Evolutionary conservation across 345 rosid species (phyloP), one percentile per base, ranked within the genome.

Genomic region (Pugionium dolabratum): DNA sequence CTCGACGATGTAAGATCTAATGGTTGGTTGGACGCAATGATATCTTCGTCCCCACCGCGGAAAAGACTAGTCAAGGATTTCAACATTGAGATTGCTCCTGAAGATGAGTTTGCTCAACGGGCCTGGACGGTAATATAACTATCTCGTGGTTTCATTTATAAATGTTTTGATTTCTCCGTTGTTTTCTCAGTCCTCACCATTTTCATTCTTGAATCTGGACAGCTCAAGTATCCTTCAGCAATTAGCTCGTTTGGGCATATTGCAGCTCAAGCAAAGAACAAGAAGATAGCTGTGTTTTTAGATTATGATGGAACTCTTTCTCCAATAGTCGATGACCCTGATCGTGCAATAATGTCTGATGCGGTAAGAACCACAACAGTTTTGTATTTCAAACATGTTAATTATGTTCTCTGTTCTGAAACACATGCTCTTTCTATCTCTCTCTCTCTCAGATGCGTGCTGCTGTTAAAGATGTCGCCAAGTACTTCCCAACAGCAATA

Each of bases 231-330:
- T 80, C 99, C 97, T 46, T 88, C 99, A 66, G 99, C 99, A 2
- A 85, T 90, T 42, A 80, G 66, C 5, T 85, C 77, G 52, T 90
- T 93, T 41, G 86, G 72, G 37, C 67, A 84, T 50, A 90, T 90
- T 45, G 55, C 76, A 7, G 80, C 72, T 63, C 75, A 74, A 70
- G 95, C 99, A 6, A 79, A 79, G 75, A 79, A 75, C 78, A 90
- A 90, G 82, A 90, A 75, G 78, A 80, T 93, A 66, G 99, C 92
- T 26, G 57, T 93, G 25, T 93, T 93, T 74, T 82, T 88, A 6
- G 99, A 93, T 62, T 93, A 93, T 34, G 99, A 93, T 57, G 99
- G 99, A 59, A 88, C 96, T 3, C 95, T 93, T 72, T 93, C 98
- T 7, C 98, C 98, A n/a, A 93, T 93, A 2, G 98, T 93, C 4